phyloP scores from a whole-genome alignment of 805 yeast genomes.

The Lipomyces anomalus region DNA sequence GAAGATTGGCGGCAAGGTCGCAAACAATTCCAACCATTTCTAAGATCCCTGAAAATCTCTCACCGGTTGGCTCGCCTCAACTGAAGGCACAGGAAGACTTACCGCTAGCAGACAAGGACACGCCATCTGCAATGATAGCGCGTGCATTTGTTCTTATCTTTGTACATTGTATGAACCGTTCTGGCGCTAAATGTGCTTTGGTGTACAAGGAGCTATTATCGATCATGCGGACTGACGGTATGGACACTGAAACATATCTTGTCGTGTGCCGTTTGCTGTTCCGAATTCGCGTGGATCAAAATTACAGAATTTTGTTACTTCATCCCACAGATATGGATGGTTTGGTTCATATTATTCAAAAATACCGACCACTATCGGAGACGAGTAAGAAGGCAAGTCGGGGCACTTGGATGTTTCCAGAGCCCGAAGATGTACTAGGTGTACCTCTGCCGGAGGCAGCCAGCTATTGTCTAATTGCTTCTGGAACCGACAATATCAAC shows the following conservation, averaged over 20 bases:
- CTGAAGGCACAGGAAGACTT: slow-evolving; percentile 27
- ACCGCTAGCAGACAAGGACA: slow-evolving; percentile 7
- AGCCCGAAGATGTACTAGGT: slow-evolving; percentile 46
- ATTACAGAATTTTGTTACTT: slow-evolving; percentile 44
- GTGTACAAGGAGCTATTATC: slow-evolving; percentile 33
- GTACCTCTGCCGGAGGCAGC: slow-evolving; percentile 38
- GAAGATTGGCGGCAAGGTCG: not conserved
- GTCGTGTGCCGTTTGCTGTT: slow-evolving; percentile 47
- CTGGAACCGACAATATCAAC: slow-evolving; percentile 2
- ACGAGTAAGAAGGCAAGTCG: slow-evolving; percentile 27
- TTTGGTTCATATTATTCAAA: slow-evolving; percentile 51
- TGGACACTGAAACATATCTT: slow-evolving; percentile 32
- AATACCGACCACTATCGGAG: slow-evolving; percentile 38
- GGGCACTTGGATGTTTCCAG: slow-evolving; percentile 58
- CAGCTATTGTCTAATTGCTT: slow-evolving; percentile 29
- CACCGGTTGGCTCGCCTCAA: not conserved
- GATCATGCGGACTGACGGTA: slow-evolving; percentile 20
- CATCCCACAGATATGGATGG: slow-evolving; percentile 61
- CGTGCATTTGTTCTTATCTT: slow-evolving; percentile 30
- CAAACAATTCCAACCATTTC: too few species aligned
- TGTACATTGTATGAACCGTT: slow-evolving; percentile 36
- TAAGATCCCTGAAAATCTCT: not conserved
- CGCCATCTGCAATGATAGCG: slow-evolving; percentile 23
- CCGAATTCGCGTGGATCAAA: slow-evolving; percentile 48
- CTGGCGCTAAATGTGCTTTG: slow-evolving; percentile 35